Percentiles rank a stretch among this genome's conserved stretches.
Conservation (phyloP, 495 filamentous ascomycete species). For the Staphylotrichum longicolle region DNA sequence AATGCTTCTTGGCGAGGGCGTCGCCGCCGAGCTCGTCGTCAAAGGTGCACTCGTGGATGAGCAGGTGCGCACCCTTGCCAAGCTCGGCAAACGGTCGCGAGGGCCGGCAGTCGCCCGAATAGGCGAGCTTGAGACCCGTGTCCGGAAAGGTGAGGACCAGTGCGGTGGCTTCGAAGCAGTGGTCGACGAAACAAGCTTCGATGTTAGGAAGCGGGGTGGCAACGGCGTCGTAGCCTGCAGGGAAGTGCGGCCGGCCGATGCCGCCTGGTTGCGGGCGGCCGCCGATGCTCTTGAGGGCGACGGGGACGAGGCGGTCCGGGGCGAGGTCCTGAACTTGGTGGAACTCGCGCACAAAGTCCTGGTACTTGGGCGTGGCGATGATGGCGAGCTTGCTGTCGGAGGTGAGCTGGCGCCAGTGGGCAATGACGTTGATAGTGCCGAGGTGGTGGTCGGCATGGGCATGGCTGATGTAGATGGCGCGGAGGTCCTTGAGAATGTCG, state of each 20-base stretch:
- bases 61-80: constrained; percentile 70
- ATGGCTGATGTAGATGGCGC: constrained; percentile 90
- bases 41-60: constrained; percentile 96
- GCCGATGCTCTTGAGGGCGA: constrained; percentile 31
- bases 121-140: constrained; percentile 79
- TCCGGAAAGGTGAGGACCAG: constrained; percentile 68
- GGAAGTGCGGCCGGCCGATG: neutral
- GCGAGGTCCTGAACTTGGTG: constrained; percentile 73
- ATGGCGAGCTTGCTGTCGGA: constrained; percentile 19
- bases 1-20: constrained; percentile 86
- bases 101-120: constrained; percentile 89
- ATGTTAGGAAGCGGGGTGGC: constrained; percentile 48
- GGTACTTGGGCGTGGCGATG: constrained; percentile 51
- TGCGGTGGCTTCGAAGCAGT: constrained; percentile 78
- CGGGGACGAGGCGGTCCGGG: constrained; percentile 41
- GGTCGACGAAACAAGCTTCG: constrained; percentile 62
- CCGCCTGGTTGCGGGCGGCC: neutral
- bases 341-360: constrained; percentile 74
- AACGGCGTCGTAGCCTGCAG: constrained; percentile 15
- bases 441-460: constrained; percentile 96
- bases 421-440: constrained; percentile 73
- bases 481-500: constrained; percentile 73
- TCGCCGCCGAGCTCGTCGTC: constrained; percentile 76
- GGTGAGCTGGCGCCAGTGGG: constrained; percentile 58
- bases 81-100: constrained; percentile 65